Conservation (phyloP, 2,329 filamentous ascomycete genomes). For the Ambrosiella cleistominuta region DNA sequence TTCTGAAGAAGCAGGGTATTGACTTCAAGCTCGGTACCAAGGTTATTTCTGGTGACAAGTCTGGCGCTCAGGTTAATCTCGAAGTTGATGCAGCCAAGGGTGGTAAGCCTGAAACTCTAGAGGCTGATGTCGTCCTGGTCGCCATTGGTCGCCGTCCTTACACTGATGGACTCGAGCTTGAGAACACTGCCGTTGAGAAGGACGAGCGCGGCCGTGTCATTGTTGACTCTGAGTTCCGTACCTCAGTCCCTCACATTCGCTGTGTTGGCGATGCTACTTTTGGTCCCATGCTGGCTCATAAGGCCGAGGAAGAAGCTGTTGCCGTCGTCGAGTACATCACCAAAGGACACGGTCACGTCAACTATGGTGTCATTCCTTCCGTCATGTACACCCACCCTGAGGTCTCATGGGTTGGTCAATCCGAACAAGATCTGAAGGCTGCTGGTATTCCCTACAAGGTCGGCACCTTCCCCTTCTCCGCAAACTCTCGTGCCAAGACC, state of each 20-base stretch:
- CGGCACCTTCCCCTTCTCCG: conserved; percentile 90
- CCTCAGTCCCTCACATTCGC: conserved; percentile 91
- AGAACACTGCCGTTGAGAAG: conserved; percentile 81
- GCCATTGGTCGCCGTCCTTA: conserved; percentile 94
- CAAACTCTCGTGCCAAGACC: conserved; percentile 97
- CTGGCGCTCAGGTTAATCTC: conserved; percentile 60
- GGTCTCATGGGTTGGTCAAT: conserved; percentile 96
- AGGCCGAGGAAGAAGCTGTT: conserved; percentile 95
- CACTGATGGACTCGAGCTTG: conserved; percentile 75
- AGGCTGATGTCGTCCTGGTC: conserved; percentile 88
- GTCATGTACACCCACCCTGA: conserved; percentile 99
- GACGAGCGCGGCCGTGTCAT: conserved; percentile 90
- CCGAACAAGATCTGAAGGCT: conserved; percentile 86
- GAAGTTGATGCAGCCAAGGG: conserved; percentile 86
- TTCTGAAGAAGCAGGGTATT: conserved; percentile 88
- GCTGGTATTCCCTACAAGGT: conserved; percentile 80
- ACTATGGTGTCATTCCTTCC: conserved; percentile 92
- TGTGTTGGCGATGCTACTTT: conserved; percentile 94
- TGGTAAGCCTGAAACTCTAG: conserved; percentile 81
- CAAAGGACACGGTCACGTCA: conserved; percentile 96
- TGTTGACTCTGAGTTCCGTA: conserved; percentile 97
- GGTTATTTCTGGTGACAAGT: conserved; percentile 70
- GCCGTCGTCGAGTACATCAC: conserved; percentile 93
- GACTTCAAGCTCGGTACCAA: conserved; percentile 98
- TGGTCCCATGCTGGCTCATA: conserved; percentile 97